Conservation (phyloP, 345 rosid genomes). For the Atalantia buxifolia region DNA sequence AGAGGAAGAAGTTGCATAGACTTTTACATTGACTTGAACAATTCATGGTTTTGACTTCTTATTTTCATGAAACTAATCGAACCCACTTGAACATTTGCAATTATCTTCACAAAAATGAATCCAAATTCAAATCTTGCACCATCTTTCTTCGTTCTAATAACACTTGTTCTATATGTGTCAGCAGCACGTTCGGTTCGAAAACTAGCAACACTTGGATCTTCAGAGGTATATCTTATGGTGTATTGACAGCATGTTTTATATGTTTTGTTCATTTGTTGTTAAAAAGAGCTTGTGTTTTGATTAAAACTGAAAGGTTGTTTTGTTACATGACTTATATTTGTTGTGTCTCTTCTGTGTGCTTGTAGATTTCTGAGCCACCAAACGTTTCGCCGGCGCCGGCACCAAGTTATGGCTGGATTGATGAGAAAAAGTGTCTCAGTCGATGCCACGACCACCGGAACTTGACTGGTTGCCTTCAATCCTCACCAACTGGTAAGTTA, state of each 20-base stretch:
- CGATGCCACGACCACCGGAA: neutral
- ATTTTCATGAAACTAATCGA: neutral
- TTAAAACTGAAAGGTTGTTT: neutral
- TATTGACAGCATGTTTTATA: neutral
- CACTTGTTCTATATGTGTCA: neutral
- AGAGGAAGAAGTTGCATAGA: neutral
- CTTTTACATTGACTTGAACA: neutral
- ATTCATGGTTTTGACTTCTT: neutral
- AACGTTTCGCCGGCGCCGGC: conserved; percentile 8
- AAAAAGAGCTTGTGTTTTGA: neutral
- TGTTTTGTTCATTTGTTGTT: neutral
- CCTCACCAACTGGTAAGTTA: conserved; percentile 3
- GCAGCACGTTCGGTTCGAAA: neutral
- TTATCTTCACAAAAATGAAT: neutral
- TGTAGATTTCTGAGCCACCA: neutral
- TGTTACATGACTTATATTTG: neutral
- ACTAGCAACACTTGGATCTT: neutral
- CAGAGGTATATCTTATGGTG: neutral
- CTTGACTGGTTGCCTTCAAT: conserved; percentile 15
- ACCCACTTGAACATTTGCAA: neutral
- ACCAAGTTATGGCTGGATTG: neutral
- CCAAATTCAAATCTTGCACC: neutral
- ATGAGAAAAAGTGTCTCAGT: neutral
- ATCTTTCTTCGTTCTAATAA: neutral
- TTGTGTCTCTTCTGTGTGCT: neutral